Evolutionary conservation across 768 basidiomycete genomes (phyloP).

Genomic region (Leccinum rimulosum): DNA sequence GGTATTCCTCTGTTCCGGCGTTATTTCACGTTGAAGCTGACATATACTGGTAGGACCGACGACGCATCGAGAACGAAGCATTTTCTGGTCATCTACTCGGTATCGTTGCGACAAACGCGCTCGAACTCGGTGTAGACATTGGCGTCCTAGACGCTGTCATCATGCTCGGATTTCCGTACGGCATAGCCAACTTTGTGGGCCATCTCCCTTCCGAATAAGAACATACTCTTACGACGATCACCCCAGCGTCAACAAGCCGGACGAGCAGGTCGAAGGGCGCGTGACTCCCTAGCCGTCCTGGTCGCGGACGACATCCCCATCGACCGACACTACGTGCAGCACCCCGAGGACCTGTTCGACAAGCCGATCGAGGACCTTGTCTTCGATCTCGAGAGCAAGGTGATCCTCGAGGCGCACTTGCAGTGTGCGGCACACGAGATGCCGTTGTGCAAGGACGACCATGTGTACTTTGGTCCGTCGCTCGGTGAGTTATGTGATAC

Average conservation of each 20-base stretch:
- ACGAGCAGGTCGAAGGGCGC: constrained; percentile 76
- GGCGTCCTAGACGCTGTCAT: constrained; percentile 87
- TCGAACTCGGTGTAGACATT: constrained; percentile 91
- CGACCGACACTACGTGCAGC: constrained; percentile 69
- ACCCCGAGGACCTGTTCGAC: constrained; percentile 71
- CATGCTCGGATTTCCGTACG: constrained; percentile 82
- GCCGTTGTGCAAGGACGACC: constrained; percentile 67
- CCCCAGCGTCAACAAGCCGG: constrained; percentile 84
- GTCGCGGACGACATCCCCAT: constrained; percentile 67
- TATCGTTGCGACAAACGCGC: constrained; percentile 85
- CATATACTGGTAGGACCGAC: constrained; percentile 56
- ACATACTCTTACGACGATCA: background rate
- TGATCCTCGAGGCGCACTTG: constrained; percentile 79
- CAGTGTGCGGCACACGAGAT: constrained; percentile 89
- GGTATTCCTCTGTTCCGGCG: constrained; percentile 34
- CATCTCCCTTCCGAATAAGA: background rate
- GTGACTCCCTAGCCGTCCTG: constrained; percentile 75
- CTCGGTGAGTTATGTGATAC: constrained; percentile 59
- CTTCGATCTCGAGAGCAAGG: constrained; percentile 69
- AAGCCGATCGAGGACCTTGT: constrained; percentile 58
- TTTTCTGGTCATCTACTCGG: constrained; percentile 83
- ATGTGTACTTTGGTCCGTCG: constrained; percentile 66
- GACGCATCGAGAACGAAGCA: constrained; percentile 81
- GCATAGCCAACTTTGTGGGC: constrained; percentile 76
- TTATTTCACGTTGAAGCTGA: background rate